Base-by-base conservation (phyloP, 2,329 filamentous ascomycete species). In the Fusarium nelsonii region DNA sequence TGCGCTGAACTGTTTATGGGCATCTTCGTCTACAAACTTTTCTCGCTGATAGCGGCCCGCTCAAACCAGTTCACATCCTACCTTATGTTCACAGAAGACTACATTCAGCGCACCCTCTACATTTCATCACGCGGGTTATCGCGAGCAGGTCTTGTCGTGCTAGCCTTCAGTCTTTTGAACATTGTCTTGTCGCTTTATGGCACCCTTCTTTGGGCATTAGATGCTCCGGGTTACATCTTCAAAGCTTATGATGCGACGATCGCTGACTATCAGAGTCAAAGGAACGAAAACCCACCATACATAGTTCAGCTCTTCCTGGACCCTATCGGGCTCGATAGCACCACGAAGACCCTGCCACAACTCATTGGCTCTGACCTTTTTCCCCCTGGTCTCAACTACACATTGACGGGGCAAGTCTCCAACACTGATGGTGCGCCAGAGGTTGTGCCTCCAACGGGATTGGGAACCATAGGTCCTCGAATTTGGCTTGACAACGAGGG, bases 1-100 rank as follows among this genome's bases (percentile, higher is more conserved):
- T 66, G 64, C 11, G 69, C 69, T 0, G 69, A 71, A 18, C 10
- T 71, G 3, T 41, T 69, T 20, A 71, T 71, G 65, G 61, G 55
- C 0, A 30, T 71, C 2, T 71, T 69, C 10, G 39, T 71, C 5
- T 71, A 55, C 4, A 71, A 71, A 9, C 14, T 69, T 1, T 69
- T 71, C 37, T 71, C 60, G 1, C 30, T 71, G 0, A 4, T 71
- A 3, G 69, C 69, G 0, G 68, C 68, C 5, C 46, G 64, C 4
- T 71, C 69, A 3, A 57, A 53, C 2, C 69, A 71, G 15, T 71
- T 71, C 6, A 69, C 68, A 2, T 49, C 69, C 3, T 71, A 71
- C n/a, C 68, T 71, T 0, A 71, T 71, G 69, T 71, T 71, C 23
- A 33, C 68, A 1, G 69, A 71, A 8, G 69, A 71, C 12, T 71